Evolutionary conservation across 306 rosid genomes (phyloP), one percentile per base, ranked within the genome.

Genomic region (Cicer bijugum): DNA sequence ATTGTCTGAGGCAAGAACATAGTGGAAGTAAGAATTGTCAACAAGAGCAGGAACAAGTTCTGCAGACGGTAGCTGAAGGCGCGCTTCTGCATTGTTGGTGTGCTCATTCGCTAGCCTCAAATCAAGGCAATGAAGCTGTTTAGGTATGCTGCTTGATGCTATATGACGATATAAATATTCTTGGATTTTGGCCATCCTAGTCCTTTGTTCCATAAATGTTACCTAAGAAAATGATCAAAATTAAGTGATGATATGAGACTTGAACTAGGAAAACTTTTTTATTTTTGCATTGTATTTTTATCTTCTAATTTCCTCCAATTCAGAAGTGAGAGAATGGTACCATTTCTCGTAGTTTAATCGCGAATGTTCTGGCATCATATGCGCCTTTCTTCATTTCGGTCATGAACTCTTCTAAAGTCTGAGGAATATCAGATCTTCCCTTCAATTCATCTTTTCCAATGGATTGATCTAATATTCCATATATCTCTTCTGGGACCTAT

Each of bases 61-160:
- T 19, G 97, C 90, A 7, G 91, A 87, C 8, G 99, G 99, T 55
- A 94, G 97, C 87, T 84, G 97, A 68, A 88, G 92, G 59, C 97
- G 93, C 2, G 97, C 98, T 7, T 85, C 91, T 42, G 96, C 96
- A 14, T 93, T 93, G 84, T 83, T 89, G 7, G 96, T 71, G 80
- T 93, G 96, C 75, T 93, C 98, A 59, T 76, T 85, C 64, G 97
- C 98, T 14, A 93, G 81, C 86, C 85, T 83, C 63, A 91, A 81
- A 73, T 82, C 89, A 44, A 93, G 96, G 81, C 98, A 93, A 58
- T 91, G 97, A 71, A 93, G 93, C 86, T 91, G 97, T 75, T 91
- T 93, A 0, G 98, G 98, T 81, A 93, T 93, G 92, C 97, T 88
- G 84, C 92, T 94, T 58, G 96, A 94, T 71, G 96, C 99, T 80